Base-by-base conservation (phyloP, 805 yeast genomes). In the Myxozyma sirexii region DNA sequence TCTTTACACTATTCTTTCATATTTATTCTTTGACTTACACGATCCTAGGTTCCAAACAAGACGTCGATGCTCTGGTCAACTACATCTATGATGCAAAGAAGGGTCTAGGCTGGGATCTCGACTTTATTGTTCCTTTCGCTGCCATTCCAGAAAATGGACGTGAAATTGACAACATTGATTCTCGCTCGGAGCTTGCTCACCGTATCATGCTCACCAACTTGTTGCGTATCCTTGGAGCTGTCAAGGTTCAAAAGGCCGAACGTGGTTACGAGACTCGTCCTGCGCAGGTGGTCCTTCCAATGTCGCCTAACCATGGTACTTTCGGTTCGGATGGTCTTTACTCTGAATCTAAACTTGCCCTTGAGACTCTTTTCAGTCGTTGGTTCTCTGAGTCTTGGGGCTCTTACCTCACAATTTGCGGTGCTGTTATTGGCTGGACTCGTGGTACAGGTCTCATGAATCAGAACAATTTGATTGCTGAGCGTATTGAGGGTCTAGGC, bases 361-460 rank as follows among this genome's bases (percentile, higher is more conserved):
- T 94, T 69, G 99, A 94, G 80, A 93, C 98, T 33, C 80, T 94
- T 73, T 91, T 94, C 84, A 93, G 93, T 87, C 89, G 97, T 83
- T 94, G 99, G 99, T 82, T 86, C 77, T 92, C 99, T 49, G 99
- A 94, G 81, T 88, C 91, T 61, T 94, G 99, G 99, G 86, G 87
- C 47, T 80, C 88, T 67, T 94, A 89, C 80, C 85, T 94, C 79
- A 94, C 98, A 60, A 81, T 94, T 62, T 92, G 97, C 77, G 99
- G 99, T 81, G 97, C 99, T 47, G 83, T 94, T 68, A 94, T 94
- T 76, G 99, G 99, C 75, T 94, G 99, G 99, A 94, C 99, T 66
- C 90, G 99, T 83, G 99, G 99, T 77, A 94, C 99, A 61, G 99
- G 99, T 73, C 85, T 94, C 73, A 94, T 94, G 99, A 82, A 91